Conservation (phyloP, 106 monocot genomes). For the Hemerocallis citrina region DNA sequence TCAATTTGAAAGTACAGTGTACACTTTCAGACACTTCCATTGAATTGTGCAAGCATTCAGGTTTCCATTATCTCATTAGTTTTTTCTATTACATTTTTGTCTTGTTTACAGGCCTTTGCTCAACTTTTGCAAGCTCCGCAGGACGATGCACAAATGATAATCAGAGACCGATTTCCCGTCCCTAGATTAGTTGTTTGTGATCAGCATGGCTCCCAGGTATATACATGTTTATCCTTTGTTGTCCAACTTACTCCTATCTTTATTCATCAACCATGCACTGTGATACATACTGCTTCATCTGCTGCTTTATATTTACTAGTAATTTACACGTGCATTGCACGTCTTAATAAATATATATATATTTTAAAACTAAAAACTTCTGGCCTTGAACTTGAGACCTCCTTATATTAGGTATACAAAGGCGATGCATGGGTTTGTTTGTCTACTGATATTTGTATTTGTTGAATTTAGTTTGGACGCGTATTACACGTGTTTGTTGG, state of each 20-base stretch:
- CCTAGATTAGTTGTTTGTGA: slow-evolving; percentile 98
- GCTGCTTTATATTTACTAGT: background rate
- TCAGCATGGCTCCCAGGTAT: slow-evolving; percentile 98
- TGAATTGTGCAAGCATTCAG: too few relatives aligned
- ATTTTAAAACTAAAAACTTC: too few relatives aligned
- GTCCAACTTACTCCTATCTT: background rate
- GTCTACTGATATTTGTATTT: too few relatives aligned
- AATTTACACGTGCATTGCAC: too few relatives aligned
- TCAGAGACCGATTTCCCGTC: slow-evolving; percentile 79
- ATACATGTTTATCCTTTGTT: background rate
- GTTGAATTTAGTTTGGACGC: too few relatives aligned
- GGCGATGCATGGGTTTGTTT: too few relatives aligned
- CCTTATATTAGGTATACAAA: too few relatives aligned
- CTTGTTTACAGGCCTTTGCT: slow-evolving; percentile 66
- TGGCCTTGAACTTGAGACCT: too few relatives aligned
- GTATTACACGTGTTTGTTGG: too few relatives aligned
- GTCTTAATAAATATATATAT: too few relatives aligned
- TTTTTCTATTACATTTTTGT: background rate
- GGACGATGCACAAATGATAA: slow-evolving; percentile 79
- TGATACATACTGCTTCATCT: background rate
- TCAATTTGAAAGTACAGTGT: too few relatives aligned
- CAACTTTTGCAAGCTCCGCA: slow-evolving; percentile 86
- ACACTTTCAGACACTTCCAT: too few relatives aligned
- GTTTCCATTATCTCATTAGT: background rate
- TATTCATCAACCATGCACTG: background rate